Percentiles rank a stretch among this genome's conserved stretches.
These are phyloP conservation scores for Fusarium lyarnte DNA, from an alignment of 2,329 filamentous ascomycete species.

Conservation along the genomic window DNA sequence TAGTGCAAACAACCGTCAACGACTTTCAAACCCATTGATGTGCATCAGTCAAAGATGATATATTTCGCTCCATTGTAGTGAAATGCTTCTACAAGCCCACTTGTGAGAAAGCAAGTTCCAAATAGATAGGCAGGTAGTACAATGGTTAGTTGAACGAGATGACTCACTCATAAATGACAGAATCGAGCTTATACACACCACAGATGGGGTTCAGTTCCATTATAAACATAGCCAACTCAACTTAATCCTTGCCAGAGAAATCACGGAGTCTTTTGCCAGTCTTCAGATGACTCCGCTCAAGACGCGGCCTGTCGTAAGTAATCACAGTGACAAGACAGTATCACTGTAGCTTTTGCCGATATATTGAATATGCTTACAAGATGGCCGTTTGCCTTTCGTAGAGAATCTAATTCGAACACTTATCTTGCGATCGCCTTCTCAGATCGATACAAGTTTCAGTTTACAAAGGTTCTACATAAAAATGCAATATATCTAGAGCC, in stretches of 20 bases:
- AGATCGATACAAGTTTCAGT: neutral
- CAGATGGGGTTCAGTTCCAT: rapidly evolving
- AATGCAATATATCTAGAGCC: neutral
- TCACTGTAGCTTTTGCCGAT: rapidly evolving
- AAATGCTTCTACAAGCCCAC: too few relatives aligned
- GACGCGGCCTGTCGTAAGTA: rapidly evolving
- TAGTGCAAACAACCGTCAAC: neutral
- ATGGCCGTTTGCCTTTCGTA: neutral
- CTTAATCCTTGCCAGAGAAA: rapidly evolving
- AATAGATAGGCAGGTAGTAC: neutral
- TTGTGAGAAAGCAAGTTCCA: neutral
- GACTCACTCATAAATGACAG: neutral
- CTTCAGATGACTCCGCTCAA: neutral
- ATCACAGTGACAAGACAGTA: neutral
- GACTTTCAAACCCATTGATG: neutral
- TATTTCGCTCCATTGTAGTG: neutral
- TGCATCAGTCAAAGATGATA: neutral
- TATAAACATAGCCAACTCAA: neutral
- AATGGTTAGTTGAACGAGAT: neutral
- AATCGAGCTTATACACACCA: neutral
- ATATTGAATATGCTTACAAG: neutral
- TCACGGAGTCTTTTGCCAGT: too few relatives aligned
- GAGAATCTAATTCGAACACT: neutral
- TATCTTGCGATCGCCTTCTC: neutral
- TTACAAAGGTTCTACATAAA: neutral